Conservation (phyloP, 208 protist genomes). For the Angomonas ambiguus region DNA sequence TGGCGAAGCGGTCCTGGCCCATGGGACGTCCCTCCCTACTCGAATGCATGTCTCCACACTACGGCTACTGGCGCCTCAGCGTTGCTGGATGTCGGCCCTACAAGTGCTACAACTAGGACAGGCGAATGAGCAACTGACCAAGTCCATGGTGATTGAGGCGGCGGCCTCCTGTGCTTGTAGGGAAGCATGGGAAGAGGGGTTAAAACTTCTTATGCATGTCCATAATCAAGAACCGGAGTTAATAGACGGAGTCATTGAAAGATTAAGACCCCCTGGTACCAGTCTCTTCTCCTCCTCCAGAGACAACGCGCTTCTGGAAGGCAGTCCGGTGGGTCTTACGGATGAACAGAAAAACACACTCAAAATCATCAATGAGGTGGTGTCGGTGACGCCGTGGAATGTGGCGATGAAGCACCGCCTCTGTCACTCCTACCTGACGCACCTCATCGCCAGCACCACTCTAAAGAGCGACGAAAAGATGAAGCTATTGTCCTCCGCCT, state of each 20-base stretch:
- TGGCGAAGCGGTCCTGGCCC: slow-evolving; percentile 55
- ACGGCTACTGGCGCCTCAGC: slow-evolving; percentile 64
- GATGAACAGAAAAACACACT: slow-evolving; percentile 50
- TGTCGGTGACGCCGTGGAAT: slow-evolving; percentile 36
- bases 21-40: slow-evolving; percentile 55
- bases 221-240: slow-evolving; percentile 54
- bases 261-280: slow-evolving; percentile 53
- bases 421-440: slow-evolving; percentile 68
- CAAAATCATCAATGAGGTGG: slow-evolving; percentile 54
- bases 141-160: slow-evolving; percentile 71
- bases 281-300: slow-evolving; percentile 20
- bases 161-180: slow-evolving; percentile 56
- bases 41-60: slow-evolving; percentile 60
- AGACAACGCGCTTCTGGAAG: slow-evolving; percentile 31
- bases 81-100: slow-evolving; percentile 50
- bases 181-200: slow-evolving; percentile 39
- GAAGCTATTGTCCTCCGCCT: slow-evolving; percentile 28
- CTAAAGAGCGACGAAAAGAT: slow-evolving; percentile 44
- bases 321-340: slow-evolving; percentile 8
- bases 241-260: slow-evolving; percentile 57
- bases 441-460: slow-evolving; percentile 74
- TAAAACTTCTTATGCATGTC: slow-evolving; percentile 50
- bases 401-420: slow-evolving; percentile 48
- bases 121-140: slow-evolving; percentile 61
- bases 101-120: slow-evolving; percentile 53